A percentile compares a stretch with the other conserved stretches of the same genome.
These are phyloP conservation scores for Pulveroboletus ravenelii DNA, from an alignment of 768 basidiomycete genomes.

Conservation along the genomic window DNA sequence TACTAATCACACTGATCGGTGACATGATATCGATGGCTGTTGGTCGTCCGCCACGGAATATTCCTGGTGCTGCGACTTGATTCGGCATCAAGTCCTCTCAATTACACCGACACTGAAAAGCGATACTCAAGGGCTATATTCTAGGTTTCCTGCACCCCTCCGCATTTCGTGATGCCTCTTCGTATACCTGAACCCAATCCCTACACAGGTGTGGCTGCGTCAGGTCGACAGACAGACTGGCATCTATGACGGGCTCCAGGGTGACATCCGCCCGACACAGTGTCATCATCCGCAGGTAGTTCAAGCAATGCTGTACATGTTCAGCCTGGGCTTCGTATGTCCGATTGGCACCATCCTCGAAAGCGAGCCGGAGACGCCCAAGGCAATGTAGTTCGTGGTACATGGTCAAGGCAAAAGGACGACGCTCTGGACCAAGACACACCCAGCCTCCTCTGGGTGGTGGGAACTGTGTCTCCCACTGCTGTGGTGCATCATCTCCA, in stretches of 20 bases:
- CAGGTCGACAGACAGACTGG: conserved; percentile 15
- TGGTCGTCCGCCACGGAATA: too few relatives aligned
- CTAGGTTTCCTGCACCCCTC: conserved; percentile 3
- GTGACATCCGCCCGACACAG: conserved; percentile 47
- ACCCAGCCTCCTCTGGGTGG: conserved; percentile 19
- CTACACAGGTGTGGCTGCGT: conserved; percentile 23
- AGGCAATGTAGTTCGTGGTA: conserved; percentile 39
- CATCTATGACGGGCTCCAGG: conserved; percentile 37
- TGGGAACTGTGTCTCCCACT: conserved; percentile 25
- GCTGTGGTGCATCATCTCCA: conserved; percentile 16
- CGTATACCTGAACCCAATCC: conserved; percentile 26
- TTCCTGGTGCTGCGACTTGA: too few relatives aligned
- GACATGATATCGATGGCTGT: too few relatives aligned
- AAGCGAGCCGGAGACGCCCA: conserved; percentile 24
- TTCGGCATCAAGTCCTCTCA: too few relatives aligned
- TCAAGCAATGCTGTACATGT: conserved; percentile 42
- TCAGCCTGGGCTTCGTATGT: conserved; percentile 14
- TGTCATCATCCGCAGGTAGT: conserved; percentile 43
- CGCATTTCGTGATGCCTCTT: conserved; percentile 18
- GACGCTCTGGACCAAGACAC: conserved; percentile 25
- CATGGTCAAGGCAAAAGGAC: conserved; percentile 33
- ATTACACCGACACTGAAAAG: not conserved
- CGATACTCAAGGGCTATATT: conserved; percentile 1
- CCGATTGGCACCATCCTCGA: conserved; percentile 12
- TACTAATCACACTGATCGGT: too few relatives aligned